Conservation (phyloP, 2,329 filamentous ascomycete genomes). For the Alternaria gaisen region DNA sequence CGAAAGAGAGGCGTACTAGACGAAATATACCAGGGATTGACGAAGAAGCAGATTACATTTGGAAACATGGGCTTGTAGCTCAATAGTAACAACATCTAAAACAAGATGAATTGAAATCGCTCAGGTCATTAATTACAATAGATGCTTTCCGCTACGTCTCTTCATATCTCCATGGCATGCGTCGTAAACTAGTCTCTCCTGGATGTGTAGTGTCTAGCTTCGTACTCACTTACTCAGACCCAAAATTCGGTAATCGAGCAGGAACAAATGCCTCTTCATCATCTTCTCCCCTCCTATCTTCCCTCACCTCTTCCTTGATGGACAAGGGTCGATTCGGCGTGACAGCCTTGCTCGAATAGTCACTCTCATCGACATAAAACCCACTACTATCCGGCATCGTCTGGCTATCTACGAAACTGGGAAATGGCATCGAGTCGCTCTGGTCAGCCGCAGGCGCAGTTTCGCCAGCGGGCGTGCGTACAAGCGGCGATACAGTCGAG, state of each 20-base stretch:
- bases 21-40: constrained; percentile 80
- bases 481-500: constrained; percentile 24
- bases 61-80: constrained; percentile 32
- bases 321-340: constrained; percentile 39
- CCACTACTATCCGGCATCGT: constrained; percentile 43
- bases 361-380: constrained; percentile 42
- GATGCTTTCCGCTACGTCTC: background rate
- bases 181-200: background rate
- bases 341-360: constrained; percentile 37
- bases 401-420: constrained; percentile 38
- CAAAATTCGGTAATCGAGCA: constrained; percentile 48
- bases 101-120: constrained; percentile 3
- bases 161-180: background rate
- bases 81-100: background rate
- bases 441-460: background rate
- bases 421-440: constrained; percentile 26
- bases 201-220: background rate
- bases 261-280: constrained; percentile 41
- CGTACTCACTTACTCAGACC: background rate
- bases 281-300: constrained; percentile 15
- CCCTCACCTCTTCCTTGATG: constrained; percentile 28
- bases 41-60: constrained; percentile 74
- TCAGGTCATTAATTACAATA: constrained; percentile 1
- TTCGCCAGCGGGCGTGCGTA: constrained; percentile 30
- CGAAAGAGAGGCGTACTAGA: constrained; percentile 81